These are phyloP conservation scores for Amylocystis lapponica DNA, from an alignment of 768 basidiomycete genomes.

Conservation along the genomic window DNA sequence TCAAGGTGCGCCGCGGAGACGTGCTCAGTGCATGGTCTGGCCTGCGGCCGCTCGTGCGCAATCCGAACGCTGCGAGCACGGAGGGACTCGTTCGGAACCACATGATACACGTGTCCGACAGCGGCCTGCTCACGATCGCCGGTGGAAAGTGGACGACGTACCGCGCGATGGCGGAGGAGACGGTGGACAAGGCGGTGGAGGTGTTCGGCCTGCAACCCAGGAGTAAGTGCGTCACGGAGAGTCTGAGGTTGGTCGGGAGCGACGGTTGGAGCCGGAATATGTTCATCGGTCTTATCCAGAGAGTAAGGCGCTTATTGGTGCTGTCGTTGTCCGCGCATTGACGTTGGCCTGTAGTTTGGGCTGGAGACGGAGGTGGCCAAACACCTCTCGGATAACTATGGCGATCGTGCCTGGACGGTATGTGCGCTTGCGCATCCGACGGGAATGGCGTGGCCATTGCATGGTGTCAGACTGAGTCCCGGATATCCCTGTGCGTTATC, in stretches of 20 bases:
- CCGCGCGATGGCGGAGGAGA: conserved; percentile 92
- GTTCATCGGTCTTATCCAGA: conserved; percentile 94
- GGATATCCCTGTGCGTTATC: conserved; percentile 62
- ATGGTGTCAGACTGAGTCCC: conserved; percentile 66
- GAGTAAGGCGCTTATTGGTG: conserved; percentile 35
- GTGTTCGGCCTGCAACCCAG: conserved; percentile 60
- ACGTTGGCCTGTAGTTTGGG: conserved; percentile 70
- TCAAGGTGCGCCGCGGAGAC: conserved; percentile 90
- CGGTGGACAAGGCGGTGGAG: conserved; percentile 82
- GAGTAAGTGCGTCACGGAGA: conserved; percentile 72
- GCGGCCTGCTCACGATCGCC: conserved; percentile 87
- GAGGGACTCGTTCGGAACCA: conserved; percentile 91
- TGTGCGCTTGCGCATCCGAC: conserved; percentile 75
- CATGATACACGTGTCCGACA: conserved; percentile 76
- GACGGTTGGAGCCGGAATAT: conserved; percentile 94
- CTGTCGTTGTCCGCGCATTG: not conserved
- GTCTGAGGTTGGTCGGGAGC: conserved; percentile 80
- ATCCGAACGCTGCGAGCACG: conserved; percentile 70
- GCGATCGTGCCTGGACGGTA: conserved; percentile 95
- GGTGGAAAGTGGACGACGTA: conserved; percentile 99
- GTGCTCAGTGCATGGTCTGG: conserved; percentile 96
- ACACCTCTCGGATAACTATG: conserved; percentile 91
- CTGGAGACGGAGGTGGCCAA: conserved; percentile 88
- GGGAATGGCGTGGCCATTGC: conserved; percentile 77
- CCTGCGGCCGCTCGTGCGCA: conserved; percentile 81